Evolutionary conservation across 441 rosid species (phyloP).

Genomic region (Syzygium syzygioides): DNA sequence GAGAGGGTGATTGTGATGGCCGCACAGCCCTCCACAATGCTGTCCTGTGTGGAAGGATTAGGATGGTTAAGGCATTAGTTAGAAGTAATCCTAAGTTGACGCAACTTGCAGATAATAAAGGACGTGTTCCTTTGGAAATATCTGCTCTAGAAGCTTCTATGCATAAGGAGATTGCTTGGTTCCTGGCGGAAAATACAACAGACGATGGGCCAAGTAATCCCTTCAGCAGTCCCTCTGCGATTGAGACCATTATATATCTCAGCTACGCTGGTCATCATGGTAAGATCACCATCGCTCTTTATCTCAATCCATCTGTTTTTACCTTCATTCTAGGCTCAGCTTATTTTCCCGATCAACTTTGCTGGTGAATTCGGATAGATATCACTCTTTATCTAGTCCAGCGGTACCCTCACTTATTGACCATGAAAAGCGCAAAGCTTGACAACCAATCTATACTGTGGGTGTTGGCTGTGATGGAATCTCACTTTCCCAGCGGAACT

Average conservation of each 20-base stretch:
- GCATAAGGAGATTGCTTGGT: background rate
- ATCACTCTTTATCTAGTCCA: background rate
- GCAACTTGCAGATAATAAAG: fast-evolving
- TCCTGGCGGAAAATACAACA: background rate
- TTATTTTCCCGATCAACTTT: background rate
- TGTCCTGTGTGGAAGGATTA: no score
- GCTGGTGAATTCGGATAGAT: background rate
- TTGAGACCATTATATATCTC: fast-evolving
- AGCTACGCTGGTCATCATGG: background rate
- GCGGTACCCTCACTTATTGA: fast-evolving
- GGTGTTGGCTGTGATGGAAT: no score
- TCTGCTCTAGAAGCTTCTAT: fast-evolving
- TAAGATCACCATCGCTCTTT: background rate
- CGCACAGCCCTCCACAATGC: no score
- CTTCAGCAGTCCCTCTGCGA: background rate
- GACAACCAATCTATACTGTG: no score
- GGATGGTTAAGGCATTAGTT: no score
- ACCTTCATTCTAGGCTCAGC: fast-evolving
- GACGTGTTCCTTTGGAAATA: background rate
- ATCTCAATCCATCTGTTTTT: background rate
- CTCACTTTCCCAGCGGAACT: background rate
- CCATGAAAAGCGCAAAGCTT: background rate
- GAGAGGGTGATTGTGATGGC: background rate
- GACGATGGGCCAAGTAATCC: fast-evolving
- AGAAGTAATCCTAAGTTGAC: background rate